phyloP scores from a whole-genome alignment of 73 alveolate genomes.

The Stentor coeruleus region DNA sequence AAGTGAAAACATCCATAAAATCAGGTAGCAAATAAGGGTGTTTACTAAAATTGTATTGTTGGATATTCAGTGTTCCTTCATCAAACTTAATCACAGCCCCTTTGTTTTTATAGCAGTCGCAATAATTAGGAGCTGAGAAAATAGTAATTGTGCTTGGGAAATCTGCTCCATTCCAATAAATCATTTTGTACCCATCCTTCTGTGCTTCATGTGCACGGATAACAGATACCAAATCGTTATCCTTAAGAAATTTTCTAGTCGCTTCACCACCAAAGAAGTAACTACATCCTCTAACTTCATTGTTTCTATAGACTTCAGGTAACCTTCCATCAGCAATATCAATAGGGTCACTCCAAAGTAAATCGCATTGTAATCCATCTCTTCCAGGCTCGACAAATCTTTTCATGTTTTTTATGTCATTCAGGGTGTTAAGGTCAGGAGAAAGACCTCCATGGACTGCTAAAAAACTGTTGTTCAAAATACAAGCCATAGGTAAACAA shows the following conservation, averaged over 20 bases:
- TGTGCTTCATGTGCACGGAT: constrained; percentile 84
- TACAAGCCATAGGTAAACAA: constrained; percentile 29
- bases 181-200: constrained; percentile 75
- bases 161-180: constrained; percentile 54
- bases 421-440: constrained; percentile 63
- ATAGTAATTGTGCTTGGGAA: constrained; percentile 64
- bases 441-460: constrained; percentile 90
- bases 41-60: constrained; percentile 56
- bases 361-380: constrained; percentile 66
- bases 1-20: constrained; percentile 73
- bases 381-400: constrained; percentile 71
- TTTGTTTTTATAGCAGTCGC: constrained; percentile 72
- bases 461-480: constrained; percentile 40
- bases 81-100: constrained; percentile 69
- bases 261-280: constrained; percentile 76
- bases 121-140: constrained; percentile 76
- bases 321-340: constrained; percentile 48
- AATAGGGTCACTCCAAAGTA: constrained; percentile 69
- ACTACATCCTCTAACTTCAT: constrained; percentile 92
- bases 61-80: constrained; percentile 66
- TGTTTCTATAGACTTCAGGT: neutral
- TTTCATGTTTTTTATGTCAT: constrained; percentile 46
- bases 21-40: constrained; percentile 74
- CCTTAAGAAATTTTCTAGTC: constrained; percentile 47
- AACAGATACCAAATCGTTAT: constrained; percentile 49